phyloP scores from a whole-genome alignment of 441 rosid species.

The Populus tomentosa region DNA sequence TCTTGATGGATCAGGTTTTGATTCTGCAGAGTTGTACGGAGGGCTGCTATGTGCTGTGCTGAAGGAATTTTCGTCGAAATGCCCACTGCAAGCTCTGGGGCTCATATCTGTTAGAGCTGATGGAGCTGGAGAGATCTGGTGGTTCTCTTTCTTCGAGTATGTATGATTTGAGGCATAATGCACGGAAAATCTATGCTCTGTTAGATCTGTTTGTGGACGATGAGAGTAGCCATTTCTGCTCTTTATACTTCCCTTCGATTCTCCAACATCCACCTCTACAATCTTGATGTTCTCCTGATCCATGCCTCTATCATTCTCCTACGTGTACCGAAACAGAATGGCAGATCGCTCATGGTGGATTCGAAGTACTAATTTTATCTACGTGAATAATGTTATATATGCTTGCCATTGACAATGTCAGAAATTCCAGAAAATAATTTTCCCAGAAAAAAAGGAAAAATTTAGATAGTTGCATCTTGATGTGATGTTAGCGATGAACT shows the following conservation, averaged over 20 bases:
- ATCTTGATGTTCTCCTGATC: constrained; percentile 70
- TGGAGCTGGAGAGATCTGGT: constrained; percentile 49
- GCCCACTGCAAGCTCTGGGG: constrained; percentile 61
- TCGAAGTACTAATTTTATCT: not conserved
- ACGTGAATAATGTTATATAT: not conserved
- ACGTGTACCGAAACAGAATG: constrained; percentile 2
- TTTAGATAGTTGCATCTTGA: not conserved
- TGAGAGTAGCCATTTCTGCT: constrained; percentile 38
- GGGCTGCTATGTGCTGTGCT: constrained; percentile 66
- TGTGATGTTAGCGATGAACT: not conserved
- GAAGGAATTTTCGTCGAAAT: constrained; percentile 63
- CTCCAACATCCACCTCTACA: constrained; percentile 69
- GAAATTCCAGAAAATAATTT: not conserved
- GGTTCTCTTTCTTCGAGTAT: constrained; percentile 32
- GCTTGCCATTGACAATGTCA: not conserved
- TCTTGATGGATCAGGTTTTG: constrained; percentile 45
- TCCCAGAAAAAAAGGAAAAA: not conserved
- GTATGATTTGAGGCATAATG: constrained; percentile 19
- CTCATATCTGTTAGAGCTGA: constrained; percentile 71
- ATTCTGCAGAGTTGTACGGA: constrained; percentile 52
- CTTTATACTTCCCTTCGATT: constrained; percentile 33
- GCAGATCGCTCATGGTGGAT: not conserved
- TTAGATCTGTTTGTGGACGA: constrained; percentile 22
- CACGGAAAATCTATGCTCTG: constrained; percentile 33
- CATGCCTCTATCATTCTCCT: constrained; percentile 49